Evolutionary conservation across 306 rosid species (phyloP).

Genomic region (Hippophae gyantsensis): DNA sequence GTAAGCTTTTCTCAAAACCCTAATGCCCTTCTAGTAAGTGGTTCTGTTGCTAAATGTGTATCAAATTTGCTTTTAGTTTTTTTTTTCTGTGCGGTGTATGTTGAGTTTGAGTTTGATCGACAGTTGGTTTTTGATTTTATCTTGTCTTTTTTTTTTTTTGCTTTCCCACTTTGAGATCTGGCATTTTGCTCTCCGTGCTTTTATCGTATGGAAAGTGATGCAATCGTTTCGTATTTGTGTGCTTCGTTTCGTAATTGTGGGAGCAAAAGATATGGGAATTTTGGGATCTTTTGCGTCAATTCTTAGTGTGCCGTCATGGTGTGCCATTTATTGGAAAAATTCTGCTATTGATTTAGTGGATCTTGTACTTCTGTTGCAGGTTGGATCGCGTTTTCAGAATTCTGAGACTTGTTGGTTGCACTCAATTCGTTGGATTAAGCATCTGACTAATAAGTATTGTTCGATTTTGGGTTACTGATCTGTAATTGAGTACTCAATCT

Average conservation of each 20-base stretch:
- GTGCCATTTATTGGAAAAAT: slow-evolving; percentile 6
- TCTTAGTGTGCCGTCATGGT: slow-evolving; percentile 1
- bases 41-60: not conserved
- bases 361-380: slow-evolving; percentile 36
- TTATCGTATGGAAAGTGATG: slow-evolving; percentile 8
- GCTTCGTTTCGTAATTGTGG: slow-evolving; percentile 14
- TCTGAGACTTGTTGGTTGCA: slow-evolving; percentile 17
- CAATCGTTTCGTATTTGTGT: slow-evolving; percentile 4
- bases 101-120: slow-evolving; percentile 26
- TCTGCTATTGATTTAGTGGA: slow-evolving; percentile 22
- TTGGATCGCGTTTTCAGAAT: slow-evolving; percentile 28
- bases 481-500: slow-evolving; percentile 12
- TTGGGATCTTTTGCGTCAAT: slow-evolving; percentile 18
- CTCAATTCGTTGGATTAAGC: not conserved
- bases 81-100: slow-evolving; percentile 2
- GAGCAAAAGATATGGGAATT: slow-evolving; percentile 12
- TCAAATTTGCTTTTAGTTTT: not conserved
- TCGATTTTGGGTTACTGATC: slow-evolving; percentile 21
- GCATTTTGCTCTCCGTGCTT: slow-evolving; percentile 11
- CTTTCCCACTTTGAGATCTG: slow-evolving; percentile 22
- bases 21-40: slow-evolving; percentile 12
- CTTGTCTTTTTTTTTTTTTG: too few relatives aligned
- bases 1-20: slow-evolving; percentile 46
- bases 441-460: slow-evolving; percentile 1
- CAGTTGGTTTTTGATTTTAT: slow-evolving; percentile 23